Percentiles rank a stretch among this genome's conserved stretches.
phyloP scores from a whole-genome alignment of 176 grass and related monocot species.

The Calamus simplicifolius region DNA sequence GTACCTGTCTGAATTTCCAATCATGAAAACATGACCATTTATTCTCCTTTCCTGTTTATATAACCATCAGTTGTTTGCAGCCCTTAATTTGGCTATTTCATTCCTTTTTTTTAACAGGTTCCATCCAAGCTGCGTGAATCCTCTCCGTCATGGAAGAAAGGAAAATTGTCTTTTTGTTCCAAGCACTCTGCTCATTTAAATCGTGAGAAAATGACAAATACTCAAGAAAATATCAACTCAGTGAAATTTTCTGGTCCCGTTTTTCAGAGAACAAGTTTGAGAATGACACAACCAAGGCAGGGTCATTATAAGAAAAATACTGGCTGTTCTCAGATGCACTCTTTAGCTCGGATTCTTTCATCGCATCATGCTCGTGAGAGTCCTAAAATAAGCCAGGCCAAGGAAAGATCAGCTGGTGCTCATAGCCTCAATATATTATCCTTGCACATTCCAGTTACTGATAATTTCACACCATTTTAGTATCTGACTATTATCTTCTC shows the following conservation, averaged over 20 bases:
- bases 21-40: too few species aligned
- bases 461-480: not conserved
- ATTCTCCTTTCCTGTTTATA: too few species aligned
- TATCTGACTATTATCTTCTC: not conserved
- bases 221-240: not conserved
- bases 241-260: slow-evolving; percentile 11
- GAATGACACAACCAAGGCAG: not conserved
- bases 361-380: not conserved
- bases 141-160: slow-evolving; percentile 10
- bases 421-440: slow-evolving; percentile 14
- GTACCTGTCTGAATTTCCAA: too few species aligned
- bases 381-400: not conserved
- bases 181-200: not conserved
- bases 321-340: not conserved
- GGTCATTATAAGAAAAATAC: not conserved
- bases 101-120: not conserved
- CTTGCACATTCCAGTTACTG: not conserved
- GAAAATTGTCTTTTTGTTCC: not conserved
- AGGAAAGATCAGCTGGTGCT: not conserved
- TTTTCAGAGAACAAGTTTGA: slow-evolving; percentile 3
- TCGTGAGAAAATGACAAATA: not conserved
- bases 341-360: slow-evolving; percentile 12
- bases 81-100: not conserved
- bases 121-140: slow-evolving; percentile 5
- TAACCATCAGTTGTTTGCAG: not conserved